Evolutionary conservation across 306 rosid species (phyloP).

Genomic region (peach (Prunus persica)): Prunus_persica_NCBIv2 NC_034009.1:38199001-38199500

Average conservation of each 20-base stretch:
- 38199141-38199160: no score
- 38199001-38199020: no score
- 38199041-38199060: no score
- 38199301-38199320: not conserved
- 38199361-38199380: conserved; percentile 6
- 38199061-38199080: no score
- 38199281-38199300: not conserved
- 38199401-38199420: conserved; percentile 75
- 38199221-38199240: not conserved
- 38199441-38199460: conserved; percentile 98
- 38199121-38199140: no score
- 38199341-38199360: not conserved
- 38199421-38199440: conserved; percentile 88
- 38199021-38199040: no score
- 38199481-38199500: conserved; percentile 82
- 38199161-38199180: no score
- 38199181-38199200: not conserved
- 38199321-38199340: not conserved
- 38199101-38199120: no score
- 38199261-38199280: not conserved
- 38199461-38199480: conserved; percentile 68
- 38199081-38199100: no score
- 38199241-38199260: not conserved
- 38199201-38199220: not conserved
- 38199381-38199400: conserved; percentile 51